phyloP scores from a whole-genome alignment of 495 filamentous ascomycete species.

The Neurospora sp. region DNA sequence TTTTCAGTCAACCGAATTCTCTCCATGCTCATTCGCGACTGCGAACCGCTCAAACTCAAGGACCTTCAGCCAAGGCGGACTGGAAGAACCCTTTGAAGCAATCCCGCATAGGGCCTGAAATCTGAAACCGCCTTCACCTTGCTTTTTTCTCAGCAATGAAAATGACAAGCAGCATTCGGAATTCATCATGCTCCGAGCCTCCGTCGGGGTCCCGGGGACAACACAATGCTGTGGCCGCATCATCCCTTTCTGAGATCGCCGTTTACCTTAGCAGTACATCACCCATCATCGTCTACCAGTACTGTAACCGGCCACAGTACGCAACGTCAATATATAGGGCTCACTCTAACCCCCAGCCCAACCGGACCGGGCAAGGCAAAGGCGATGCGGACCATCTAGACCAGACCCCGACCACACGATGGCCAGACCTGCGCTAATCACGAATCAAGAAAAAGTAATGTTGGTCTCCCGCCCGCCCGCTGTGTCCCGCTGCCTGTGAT shows the following conservation, averaged over 20 bases:
- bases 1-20: slow-evolving; percentile 24
- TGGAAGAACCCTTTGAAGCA: not conserved
- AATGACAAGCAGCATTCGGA: not conserved
- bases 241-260: not conserved
- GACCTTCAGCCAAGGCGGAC: slow-evolving; percentile 1
- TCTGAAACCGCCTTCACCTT: not conserved
- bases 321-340: not conserved
- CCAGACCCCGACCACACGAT: not conserved
- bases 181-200: not conserved
- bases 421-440: not conserved
- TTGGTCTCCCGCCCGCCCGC: not conserved
- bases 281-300: not conserved
- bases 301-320: not conserved
- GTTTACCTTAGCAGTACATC: not conserved
- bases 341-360: not conserved
- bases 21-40: slow-evolving; percentile 13
- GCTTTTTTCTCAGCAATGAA: not conserved
- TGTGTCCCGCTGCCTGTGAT: not conserved
- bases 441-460: not conserved
- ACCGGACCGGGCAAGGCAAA: not conserved
- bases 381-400: not conserved
- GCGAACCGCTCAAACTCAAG: not conserved
- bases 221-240: not conserved
- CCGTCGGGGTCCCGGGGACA: not conserved
- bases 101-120: not conserved